Conservation (phyloP, 2,329 filamentous ascomycete genomes). For the Scedosporium dehoogii region DNA sequence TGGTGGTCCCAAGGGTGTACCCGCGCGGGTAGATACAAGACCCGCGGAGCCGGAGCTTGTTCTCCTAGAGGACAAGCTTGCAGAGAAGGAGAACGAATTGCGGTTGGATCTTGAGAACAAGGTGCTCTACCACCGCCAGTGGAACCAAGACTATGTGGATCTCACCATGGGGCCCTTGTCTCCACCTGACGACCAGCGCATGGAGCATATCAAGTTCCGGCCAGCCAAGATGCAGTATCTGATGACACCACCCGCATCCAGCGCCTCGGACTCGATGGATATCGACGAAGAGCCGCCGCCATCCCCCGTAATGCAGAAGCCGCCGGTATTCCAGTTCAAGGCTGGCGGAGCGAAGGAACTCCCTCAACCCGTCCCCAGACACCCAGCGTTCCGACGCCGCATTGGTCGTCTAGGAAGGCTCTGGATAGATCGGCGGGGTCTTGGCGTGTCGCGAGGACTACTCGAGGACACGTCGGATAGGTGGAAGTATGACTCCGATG, state of each 20-base stretch:
- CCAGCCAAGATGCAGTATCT: conserved; percentile 62
- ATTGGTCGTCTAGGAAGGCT: conserved; percentile 76
- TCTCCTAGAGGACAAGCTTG: conserved; percentile 63
- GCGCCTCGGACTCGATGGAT: conserved; percentile 46
- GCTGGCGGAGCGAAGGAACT: conserved; percentile 29
- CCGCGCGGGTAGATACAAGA: conserved; percentile 60
- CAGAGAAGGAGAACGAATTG: conserved; percentile 74
- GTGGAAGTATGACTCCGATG: conserved; percentile 83
- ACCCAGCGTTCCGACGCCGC: conserved; percentile 69
- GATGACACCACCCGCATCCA: conserved; percentile 53
- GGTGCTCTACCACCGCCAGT: conserved; percentile 77
- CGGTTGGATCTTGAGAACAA: conserved; percentile 76
- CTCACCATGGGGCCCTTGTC: conserved; percentile 77
- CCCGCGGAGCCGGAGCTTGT: conserved; percentile 69
- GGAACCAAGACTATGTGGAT: conserved; percentile 86
- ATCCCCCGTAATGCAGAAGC: conserved; percentile 11
- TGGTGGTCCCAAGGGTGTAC: conserved; percentile 56
- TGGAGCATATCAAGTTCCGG: conserved; percentile 59
- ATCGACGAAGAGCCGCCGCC: conserved; percentile 34
- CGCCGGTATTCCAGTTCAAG: conserved; percentile 35
- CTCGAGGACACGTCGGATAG: conserved; percentile 45
- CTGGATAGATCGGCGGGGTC: conserved; percentile 76
- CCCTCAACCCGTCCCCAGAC: conserved; percentile 21
- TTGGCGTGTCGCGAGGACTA: conserved; percentile 39
- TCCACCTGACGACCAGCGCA: conserved; percentile 54